These are phyloP conservation scores for Heliocybe sulcata DNA, from an alignment of 1,284 basidiomycete genomes.

Conservation along the genomic window DNA sequence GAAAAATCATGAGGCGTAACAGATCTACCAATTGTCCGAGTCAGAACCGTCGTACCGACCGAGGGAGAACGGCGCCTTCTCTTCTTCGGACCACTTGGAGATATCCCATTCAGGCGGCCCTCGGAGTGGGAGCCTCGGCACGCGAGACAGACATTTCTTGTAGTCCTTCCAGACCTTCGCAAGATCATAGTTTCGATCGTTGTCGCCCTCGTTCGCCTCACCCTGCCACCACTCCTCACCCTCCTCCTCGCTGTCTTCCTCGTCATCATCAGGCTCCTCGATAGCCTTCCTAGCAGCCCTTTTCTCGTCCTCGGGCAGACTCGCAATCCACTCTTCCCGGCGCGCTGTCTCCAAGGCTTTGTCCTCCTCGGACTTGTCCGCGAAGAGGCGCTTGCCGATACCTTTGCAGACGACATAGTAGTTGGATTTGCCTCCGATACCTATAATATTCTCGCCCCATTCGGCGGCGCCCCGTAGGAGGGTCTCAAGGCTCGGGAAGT, in stretches of 20 bases:
- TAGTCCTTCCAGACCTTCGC: constrained; percentile 31
- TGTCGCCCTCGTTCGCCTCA: constrained; percentile 6
- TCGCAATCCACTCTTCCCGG: constrained; percentile 20
- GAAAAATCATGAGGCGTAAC: too few relatives aligned
- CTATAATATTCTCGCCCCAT: neutral
- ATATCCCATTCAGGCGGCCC: constrained; percentile 31
- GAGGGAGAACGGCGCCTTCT: neutral
- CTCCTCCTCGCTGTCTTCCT: constrained; percentile 16
- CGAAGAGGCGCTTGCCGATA: constrained; percentile 27
- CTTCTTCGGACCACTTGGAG: constrained; percentile 4
- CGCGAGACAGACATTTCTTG: constrained; percentile 18
- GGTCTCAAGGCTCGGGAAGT: constrained; percentile 29
- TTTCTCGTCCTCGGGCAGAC: constrained; percentile 15
- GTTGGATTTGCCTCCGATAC: constrained; percentile 19
- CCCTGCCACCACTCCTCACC: constrained; percentile 13
- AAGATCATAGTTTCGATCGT: constrained; percentile 16
- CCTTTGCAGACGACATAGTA: constrained; percentile 28
- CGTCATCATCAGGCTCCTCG: too few relatives aligned
- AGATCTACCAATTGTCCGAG: too few relatives aligned
- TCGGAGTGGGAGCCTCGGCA: constrained; percentile 20
- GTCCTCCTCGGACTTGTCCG: constrained; percentile 21
- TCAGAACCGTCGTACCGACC: neutral
- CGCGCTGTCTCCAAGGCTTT: constrained; percentile 22
- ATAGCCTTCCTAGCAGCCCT: too few relatives aligned
- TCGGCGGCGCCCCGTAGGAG: constrained; percentile 22